Conservation (phyloP, 371 early-diverging fungal species). For the Vavraia culicis region DNA sequence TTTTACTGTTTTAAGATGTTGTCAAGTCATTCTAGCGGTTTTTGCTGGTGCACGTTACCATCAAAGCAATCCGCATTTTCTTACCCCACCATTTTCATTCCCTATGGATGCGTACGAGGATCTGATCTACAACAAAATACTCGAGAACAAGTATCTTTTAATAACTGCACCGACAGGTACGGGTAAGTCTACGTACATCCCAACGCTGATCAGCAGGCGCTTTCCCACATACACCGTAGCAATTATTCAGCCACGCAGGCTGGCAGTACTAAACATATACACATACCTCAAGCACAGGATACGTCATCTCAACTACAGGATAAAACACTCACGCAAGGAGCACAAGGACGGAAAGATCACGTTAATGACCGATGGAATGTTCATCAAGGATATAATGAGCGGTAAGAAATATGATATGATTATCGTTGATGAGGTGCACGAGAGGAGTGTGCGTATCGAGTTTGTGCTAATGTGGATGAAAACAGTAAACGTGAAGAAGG, state of each 20-base stretch:
- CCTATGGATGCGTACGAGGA: too few species aligned
- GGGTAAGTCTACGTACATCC: conserved; percentile 92
- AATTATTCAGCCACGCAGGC: conserved; percentile 43
- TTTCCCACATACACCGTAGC: conserved; percentile 17
- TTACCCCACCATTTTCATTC: too few species aligned
- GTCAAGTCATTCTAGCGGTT: too few species aligned
- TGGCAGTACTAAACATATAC: conserved; percentile 43
- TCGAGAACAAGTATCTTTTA: conserved; percentile 17
- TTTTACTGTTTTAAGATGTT: too few species aligned
- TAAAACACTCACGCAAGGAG: conserved; percentile 32
- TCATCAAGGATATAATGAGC: conserved; percentile 27
- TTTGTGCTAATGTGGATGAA: conserved; percentile 25
- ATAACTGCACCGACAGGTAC: conserved; percentile 76
- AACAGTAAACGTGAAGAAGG: conserved; percentile 8
- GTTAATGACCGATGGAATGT: conserved; percentile 42
- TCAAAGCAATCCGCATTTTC: too few species aligned
- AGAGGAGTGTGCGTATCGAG: conserved; percentile 40
- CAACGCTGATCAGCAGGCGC: conserved; percentile 43
- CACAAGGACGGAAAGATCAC: conserved; percentile 12
- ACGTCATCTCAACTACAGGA: conserved; percentile 34
- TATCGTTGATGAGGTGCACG: conserved; percentile 43
- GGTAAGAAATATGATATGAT: conserved; percentile 19
- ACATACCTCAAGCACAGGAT: conserved; percentile 30
- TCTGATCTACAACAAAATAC: conserved; percentile 27
- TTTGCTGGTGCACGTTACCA: too few species aligned